phyloP scores from a whole-genome alignment of 2,329 filamentous ascomycete species.

The Ophiostoma ulmi region DNA sequence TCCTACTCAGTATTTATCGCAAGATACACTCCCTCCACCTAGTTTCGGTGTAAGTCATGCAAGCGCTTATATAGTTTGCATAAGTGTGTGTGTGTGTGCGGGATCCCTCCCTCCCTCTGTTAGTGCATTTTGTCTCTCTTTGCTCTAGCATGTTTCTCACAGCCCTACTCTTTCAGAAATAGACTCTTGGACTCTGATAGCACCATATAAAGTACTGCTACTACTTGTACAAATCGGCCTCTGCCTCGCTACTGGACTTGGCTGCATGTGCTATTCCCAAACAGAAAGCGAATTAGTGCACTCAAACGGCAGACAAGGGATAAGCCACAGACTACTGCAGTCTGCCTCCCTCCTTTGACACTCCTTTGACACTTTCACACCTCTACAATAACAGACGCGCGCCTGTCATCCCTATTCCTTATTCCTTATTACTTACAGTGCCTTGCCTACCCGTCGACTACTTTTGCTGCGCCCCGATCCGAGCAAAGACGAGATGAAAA shows the following conservation, averaged over 20 bases:
- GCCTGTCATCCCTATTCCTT: not conserved
- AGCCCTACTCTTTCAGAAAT: not conserved
- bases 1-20: not conserved
- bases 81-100: conserved; percentile 14
- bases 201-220: no score
- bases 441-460: not conserved
- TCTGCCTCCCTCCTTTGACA: not conserved
- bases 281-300: not conserved
- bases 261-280: not conserved
- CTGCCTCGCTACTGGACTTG: conserved; percentile 6
- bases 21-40: not conserved
- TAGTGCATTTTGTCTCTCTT: not conserved
- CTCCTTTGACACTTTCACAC: not conserved
- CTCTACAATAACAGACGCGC: not conserved
- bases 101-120: conserved; percentile 19
- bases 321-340: conserved; percentile 15
- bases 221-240: no score
- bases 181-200: not conserved
- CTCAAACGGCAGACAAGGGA: conserved; percentile 1
- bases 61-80: not conserved
- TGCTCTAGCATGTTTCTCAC: not conserved
- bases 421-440: not conserved
- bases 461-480: conserved; percentile 22
- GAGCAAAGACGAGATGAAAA: conserved; percentile 19
- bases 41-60: conserved; percentile 8